Conservation (phyloP, 176 grass and related monocot genomes). For the Chrysopogon serrulatus region DNA sequence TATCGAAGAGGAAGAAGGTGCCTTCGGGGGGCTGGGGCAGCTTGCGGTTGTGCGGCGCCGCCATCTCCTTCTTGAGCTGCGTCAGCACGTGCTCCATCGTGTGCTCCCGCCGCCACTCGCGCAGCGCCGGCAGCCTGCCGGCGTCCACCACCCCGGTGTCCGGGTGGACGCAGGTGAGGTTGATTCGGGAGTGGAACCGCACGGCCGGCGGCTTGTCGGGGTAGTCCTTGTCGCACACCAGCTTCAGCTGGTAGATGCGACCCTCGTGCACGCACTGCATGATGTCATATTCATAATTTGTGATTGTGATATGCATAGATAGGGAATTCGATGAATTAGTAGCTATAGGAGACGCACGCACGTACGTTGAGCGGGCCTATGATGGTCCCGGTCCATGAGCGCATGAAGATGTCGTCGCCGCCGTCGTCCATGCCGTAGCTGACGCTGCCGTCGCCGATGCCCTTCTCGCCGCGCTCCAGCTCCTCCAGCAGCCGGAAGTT, state of each 20-base stretch:
- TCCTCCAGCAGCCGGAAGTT: constrained; percentile 58
- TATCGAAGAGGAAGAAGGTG: background rate
- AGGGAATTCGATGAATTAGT: too few species aligned
- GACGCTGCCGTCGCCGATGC: constrained; percentile 48
- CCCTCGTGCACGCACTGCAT: constrained; percentile 51
- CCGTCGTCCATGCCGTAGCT: constrained; percentile 62
- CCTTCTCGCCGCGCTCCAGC: constrained; percentile 62
- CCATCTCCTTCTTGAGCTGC: constrained; percentile 56
- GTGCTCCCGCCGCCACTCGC: constrained; percentile 44
- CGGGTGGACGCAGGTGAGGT: constrained; percentile 44
- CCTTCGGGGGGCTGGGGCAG: constrained; percentile 44
- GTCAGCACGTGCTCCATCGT: constrained; percentile 51
- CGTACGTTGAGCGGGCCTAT: constrained; percentile 58
- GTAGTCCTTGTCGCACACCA: constrained; percentile 59
- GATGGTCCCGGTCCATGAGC: constrained; percentile 76
- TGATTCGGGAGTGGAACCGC: constrained; percentile 52
- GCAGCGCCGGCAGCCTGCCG: constrained; percentile 23
- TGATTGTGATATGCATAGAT: too few species aligned
- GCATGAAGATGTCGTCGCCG: constrained; percentile 76
- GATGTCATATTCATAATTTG: too few species aligned
- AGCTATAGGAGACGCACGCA: too few species aligned
- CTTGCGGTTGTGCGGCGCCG: constrained; percentile 36
- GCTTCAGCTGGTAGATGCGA: constrained; percentile 56
- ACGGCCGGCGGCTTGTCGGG: constrained; percentile 50
- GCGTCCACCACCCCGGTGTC: constrained; percentile 46